Evolutionary conservation across 2,329 filamentous ascomycete species (phyloP).

Genomic region (Nigrospora osmanthi): DNA sequence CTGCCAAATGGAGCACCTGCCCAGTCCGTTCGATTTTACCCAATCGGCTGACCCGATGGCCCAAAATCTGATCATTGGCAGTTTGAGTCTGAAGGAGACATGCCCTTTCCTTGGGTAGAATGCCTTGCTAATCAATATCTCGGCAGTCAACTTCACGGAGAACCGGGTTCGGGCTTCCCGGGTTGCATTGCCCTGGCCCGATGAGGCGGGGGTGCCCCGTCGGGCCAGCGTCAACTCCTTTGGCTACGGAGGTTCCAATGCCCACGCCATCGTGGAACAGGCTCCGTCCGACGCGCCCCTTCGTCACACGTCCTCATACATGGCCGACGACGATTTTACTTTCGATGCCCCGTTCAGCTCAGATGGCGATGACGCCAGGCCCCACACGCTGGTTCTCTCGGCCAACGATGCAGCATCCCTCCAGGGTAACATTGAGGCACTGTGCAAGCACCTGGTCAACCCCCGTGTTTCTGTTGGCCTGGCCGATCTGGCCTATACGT

Average conservation of each 20-base stretch:
- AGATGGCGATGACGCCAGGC: not conserved
- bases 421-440: conserved; percentile 10
- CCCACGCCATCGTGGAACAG: conserved; percentile 19
- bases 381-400: conserved; percentile 7
- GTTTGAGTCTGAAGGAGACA: too few species aligned
- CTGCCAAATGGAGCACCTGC: not conserved
- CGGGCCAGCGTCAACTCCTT: conserved; percentile 29
- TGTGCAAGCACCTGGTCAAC: conserved; percentile 19
- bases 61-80: too few species aligned
- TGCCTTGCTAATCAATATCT: too few species aligned
- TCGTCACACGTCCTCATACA: too few species aligned
- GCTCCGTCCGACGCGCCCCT: too few species aligned
- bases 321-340: too few species aligned
- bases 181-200: conserved; percentile 14
- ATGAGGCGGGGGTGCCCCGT: too few species aligned
- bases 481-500: conserved; percentile 18
- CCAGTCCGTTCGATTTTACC: too few species aligned
- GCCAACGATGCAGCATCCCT: conserved; percentile 16
- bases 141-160: conserved; percentile 9
- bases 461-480: conserved; percentile 12
- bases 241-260: conserved; percentile 26
- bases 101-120: too few species aligned
- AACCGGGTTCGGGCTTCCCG: conserved; percentile 7
- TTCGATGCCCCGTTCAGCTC: not conserved
- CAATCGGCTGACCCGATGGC: too few species aligned